phyloP scores from a whole-genome alignment of 192 early-diverging fungal genomes.

The Glomus cerebriforme region DNA sequence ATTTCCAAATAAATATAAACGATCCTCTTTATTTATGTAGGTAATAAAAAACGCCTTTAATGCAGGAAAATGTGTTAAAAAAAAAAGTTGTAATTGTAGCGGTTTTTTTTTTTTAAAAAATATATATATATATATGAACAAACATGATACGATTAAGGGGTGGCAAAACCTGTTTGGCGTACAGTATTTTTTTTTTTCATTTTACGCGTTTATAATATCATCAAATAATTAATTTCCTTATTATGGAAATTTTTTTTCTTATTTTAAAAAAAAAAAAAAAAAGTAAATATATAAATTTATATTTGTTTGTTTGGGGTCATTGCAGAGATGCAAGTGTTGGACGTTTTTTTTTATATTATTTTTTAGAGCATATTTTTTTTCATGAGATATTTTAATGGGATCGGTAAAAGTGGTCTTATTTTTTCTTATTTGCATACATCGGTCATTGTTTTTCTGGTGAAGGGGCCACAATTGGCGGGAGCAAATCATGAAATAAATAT shows the following conservation, averaged over 20 bases:
- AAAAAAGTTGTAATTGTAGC: no score
- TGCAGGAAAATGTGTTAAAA: no score
- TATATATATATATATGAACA: no score
- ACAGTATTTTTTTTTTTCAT: slow-evolving; percentile 2
- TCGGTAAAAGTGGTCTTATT: no score
- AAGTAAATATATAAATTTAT: background rate
- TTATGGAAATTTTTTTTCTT: background rate
- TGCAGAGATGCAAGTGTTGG: background rate
- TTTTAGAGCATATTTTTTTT: no score
- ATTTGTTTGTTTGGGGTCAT: background rate
- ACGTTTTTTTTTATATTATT: no score
- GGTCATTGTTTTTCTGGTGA: no score
- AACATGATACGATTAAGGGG: background rate
- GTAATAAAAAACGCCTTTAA: background rate
- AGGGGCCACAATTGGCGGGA: no score
- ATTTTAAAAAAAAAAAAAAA: no score
- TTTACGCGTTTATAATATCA: background rate
- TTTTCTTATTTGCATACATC: no score
- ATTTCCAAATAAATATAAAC: background rate
- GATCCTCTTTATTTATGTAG: background rate
- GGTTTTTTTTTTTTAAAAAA: no score
- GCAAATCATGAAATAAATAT: background rate
- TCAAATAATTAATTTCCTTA: background rate
- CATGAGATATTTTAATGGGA: no score
- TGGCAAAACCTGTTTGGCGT: background rate